Conservation (phyloP, 2,329 filamentous ascomycete species). For the Ceratocystis papillata region DNA sequence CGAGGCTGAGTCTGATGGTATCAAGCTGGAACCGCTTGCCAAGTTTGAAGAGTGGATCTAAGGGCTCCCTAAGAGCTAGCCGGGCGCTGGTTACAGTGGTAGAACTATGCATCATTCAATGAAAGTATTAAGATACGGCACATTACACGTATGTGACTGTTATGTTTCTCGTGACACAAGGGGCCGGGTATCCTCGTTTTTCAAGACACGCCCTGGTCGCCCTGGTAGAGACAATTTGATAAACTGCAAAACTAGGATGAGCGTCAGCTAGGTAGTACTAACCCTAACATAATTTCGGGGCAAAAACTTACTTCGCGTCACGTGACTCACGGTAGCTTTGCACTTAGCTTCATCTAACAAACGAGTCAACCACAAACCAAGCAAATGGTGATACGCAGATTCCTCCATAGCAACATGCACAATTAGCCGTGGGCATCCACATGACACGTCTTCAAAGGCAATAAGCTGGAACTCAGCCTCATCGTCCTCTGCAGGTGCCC, state of each 20-base stretch:
- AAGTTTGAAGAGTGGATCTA: conserved; percentile 37
- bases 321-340: background rate
- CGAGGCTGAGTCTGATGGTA: conserved; percentile 62
- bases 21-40: conserved; percentile 36
- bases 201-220: background rate
- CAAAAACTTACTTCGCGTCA: background rate
- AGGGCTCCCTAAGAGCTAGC: background rate
- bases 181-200: background rate
- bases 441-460: conserved; percentile 10
- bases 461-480: background rate
- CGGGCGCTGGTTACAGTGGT: background rate
- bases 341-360: background rate
- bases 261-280: background rate
- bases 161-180: background rate
- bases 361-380: conserved; percentile 5
- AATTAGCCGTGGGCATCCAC: background rate
- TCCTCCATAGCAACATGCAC: background rate
- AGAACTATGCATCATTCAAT: background rate
- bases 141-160: background rate
- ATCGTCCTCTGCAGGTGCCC: background rate
- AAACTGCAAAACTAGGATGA: background rate
- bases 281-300: background rate
- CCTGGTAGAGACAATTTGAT: background rate
- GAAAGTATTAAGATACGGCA: background rate
- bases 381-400: background rate